Evolutionary conservation across 169 alveolate genomes (phyloP).

Genomic region (Plasmodium vivax): DNA sequence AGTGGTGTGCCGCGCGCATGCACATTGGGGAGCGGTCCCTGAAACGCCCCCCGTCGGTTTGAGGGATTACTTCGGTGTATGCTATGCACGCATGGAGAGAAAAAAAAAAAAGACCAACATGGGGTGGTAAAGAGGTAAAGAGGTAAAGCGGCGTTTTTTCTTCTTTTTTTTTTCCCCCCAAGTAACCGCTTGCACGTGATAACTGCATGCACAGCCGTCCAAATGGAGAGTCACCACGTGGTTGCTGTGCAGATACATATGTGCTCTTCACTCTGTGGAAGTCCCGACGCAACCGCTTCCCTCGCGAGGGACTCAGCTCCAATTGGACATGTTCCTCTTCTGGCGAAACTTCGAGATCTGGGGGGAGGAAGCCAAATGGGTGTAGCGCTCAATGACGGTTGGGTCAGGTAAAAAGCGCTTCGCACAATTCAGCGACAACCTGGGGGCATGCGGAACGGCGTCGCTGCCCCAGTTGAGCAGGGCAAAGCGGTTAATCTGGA

Average conservation of each 20-base stretch:
- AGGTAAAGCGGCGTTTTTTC: not conserved
- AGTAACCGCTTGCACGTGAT: not conserved
- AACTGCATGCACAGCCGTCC: not conserved
- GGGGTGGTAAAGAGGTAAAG: no score
- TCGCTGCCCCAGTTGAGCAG: not conserved
- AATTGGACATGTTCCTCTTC: conserved; percentile 24
- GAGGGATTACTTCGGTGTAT: not conserved
- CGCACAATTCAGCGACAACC: not conserved
- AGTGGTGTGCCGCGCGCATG: not conserved
- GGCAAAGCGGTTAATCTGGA: not conserved
- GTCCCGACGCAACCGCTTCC: not conserved
- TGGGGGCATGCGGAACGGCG: not conserved
- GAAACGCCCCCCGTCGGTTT: not conserved
- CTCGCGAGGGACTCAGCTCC: not conserved
- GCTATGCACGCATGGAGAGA: not conserved
- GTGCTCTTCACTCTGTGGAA: not conserved
- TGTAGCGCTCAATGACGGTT: not conserved
- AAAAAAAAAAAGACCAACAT: not conserved
- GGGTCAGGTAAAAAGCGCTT: not conserved
- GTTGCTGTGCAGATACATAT: not conserved
- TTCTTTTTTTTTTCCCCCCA: not conserved
- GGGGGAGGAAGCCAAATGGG: not conserved
- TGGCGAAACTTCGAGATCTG: conserved; percentile 72
- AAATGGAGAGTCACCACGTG: not conserved
- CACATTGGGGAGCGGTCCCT: not conserved